Evolutionary conservation across 768 basidiomycete species (phyloP), one percentile per base, ranked within the genome.

Genomic region (Tubosaeta sp.): DNA sequence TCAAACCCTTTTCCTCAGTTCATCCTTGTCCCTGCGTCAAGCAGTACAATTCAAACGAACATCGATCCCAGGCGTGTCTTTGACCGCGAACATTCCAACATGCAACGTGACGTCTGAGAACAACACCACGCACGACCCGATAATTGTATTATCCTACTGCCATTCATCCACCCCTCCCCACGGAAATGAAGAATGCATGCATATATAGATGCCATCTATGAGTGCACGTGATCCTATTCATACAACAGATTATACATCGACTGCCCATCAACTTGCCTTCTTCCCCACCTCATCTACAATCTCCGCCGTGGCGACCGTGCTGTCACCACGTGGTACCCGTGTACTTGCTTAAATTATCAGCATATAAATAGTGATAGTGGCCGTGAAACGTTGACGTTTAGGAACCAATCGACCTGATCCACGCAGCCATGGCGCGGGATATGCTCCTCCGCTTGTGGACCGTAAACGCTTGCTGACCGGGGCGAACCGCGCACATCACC

Each of bases 381-480:
- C 53, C 29, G 12, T 29, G n/a, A 12, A 16, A 12, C 10, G 13
- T 10, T 30, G 27, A 25, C 21, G 29, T 44, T 58, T 44, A 52
- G 9, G 42, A 44, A 29, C 58, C 55, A 3, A 65, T 52, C 30
- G 58, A 57, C 49, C 53, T 52, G 41, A 64, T 53, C 54, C 63
- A 65, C 10, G 51, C 49, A 22, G 53, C 63, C 59, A 65, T 52
- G 6, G 35, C 30, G 13, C 36, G 54, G 18, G 53, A 31, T 22
- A 62, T 7, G 24, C 56, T 49, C 41, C 59, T 54, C 39, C 58
- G 57, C 24, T 48, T 55, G 30, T 58, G 54, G 3, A 61, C 53
- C 4, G 42, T 43, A 6, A 65, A 55, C 25, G 51, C 22, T 18
- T 66, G 57, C 13, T 54, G 62, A 62, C 11, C 51, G 87, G 81